These are phyloP conservation scores for Cavenderia fasciculata DNA, from an alignment of 78 protist genomes.

Conservation along the genomic window DNA sequence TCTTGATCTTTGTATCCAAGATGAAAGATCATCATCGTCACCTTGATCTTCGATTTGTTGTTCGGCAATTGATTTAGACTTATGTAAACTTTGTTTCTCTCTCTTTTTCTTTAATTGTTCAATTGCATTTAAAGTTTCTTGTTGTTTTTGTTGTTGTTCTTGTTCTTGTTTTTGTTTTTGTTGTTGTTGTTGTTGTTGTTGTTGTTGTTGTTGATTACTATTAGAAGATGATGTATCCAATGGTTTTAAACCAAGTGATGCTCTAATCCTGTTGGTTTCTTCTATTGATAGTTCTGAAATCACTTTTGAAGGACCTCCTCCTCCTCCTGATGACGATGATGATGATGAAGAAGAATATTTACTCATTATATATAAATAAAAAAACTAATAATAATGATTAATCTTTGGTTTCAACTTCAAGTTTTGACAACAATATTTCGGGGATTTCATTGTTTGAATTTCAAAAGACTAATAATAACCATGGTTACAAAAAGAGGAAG, in stretches of 20 bases:
- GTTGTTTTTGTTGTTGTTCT: background rate
- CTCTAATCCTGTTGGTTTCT: slow-evolving; percentile 59
- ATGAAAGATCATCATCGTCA: slow-evolving; percentile 33
- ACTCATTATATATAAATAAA: background rate
- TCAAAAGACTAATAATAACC: too few relatives aligned
- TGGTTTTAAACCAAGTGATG: slow-evolving; percentile 65
- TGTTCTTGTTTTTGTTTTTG: background rate
- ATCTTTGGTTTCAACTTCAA: background rate
- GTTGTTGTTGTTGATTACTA: background rate
- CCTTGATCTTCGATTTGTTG: slow-evolving; percentile 26
- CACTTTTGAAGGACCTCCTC: slow-evolving; percentile 1
- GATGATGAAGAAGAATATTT: too few relatives aligned
- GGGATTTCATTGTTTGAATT: background rate
- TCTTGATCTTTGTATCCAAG: slow-evolving; percentile 47
- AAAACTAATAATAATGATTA: background rate
- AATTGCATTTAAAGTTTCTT: background rate
- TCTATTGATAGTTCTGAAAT: slow-evolving; percentile 34
- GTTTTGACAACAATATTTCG: background rate
- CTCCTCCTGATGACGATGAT: background rate
- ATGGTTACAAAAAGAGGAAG: too few relatives aligned
- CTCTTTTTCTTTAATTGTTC: background rate
- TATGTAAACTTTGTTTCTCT: slow-evolving; percentile 32
- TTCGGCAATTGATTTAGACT: slow-evolving; percentile 65
- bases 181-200: background rate
- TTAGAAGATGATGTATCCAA: slow-evolving; percentile 4